These are phyloP conservation scores for Syncephalastrum contaminatum DNA, from an alignment of 371 early-diverging fungal species.

Conservation along the genomic window DNA sequence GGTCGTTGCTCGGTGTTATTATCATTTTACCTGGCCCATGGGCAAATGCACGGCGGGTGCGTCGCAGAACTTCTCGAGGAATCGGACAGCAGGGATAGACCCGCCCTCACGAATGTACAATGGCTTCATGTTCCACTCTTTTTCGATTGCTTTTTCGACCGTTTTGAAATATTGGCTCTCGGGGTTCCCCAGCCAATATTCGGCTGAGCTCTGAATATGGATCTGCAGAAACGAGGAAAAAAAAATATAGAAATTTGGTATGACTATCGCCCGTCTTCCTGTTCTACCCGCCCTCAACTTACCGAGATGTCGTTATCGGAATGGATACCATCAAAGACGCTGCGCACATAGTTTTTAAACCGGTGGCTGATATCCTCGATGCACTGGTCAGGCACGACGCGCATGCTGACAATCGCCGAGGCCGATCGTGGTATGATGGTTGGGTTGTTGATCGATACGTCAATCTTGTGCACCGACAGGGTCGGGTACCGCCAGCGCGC, in stretches of 20 bases:
- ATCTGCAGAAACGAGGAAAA: conserved; percentile 28
- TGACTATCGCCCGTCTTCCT: neutral
- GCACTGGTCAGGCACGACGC: conserved; percentile 81
- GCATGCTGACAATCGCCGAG: conserved; percentile 74
- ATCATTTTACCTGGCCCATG: conserved; percentile 66
- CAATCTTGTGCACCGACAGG: conserved; percentile 77
- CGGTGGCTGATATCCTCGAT: conserved; percentile 57
- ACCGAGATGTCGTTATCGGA: conserved; percentile 58
- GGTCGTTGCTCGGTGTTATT: neutral
- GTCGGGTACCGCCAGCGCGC: conserved; percentile 81
- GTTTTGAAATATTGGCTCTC: conserved; percentile 66
- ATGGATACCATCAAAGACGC: conserved; percentile 49
- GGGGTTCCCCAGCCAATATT: conserved; percentile 83
- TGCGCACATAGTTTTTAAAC: conserved; percentile 56
- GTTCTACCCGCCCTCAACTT: conserved; percentile 4
- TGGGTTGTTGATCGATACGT: conserved; percentile 68
- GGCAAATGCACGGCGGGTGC: conserved; percentile 78
- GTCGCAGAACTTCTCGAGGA: conserved; percentile 72
- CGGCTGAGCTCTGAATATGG: conserved; percentile 61
- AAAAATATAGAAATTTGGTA: neutral
- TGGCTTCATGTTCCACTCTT: conserved; percentile 65
- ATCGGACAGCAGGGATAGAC: conserved; percentile 81
- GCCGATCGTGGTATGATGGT: conserved; percentile 77
- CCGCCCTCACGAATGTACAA: conserved; percentile 80
- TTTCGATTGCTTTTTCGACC: conserved; percentile 64